Base-by-base conservation (phyloP, 176 grass and related monocot species). In the Oryza officinalis region DNA sequence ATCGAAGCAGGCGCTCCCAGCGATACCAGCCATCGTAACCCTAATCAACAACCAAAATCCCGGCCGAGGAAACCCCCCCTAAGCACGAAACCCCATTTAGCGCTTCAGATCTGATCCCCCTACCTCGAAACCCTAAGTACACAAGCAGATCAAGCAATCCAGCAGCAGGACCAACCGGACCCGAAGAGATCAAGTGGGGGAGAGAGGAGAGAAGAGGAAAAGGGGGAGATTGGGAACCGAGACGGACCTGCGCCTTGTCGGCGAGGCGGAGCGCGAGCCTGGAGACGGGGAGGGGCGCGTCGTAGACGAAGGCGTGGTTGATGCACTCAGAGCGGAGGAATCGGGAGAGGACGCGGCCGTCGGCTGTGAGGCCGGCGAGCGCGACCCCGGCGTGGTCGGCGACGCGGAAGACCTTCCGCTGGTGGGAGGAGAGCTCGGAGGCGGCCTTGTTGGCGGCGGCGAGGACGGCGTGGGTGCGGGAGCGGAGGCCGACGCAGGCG, bases 281-380 rank as follows among this genome's bases (percentile, higher is more conserved):
- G 27, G 87, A 86, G 13, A 98, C 77, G 1, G 93, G 93, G 59
- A 98, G 96, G 2, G 96, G 95, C 10, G 92, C 82, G 47, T 98
- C 92, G 75, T 98, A 98, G 88, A 98, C 91, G 81, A 98, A 95
- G 35, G 79, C 54, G 80, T 98, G 91, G 89, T 98, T 98, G 86
- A 98, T 98, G 89, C 95, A 98, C 87, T 98, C 93, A 81, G 83
- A 88, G 47, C 95, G 83, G 52, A 98, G 85, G 91, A 91, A 95
- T 0, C 91, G 83, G 6, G 92, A 93, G 61, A 98, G 90, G 61
- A 98, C 95, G 25, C 90, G 88, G 0, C 95, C 92, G 72, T 98
- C 95, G 76, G 92, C 95, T 38, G 92, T 98, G 88, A 95, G 88
- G 0, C 95, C 92, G 1, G 95, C 92, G 30, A 98, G 94, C 35